Evolutionary conservation across 2,329 filamentous ascomycete species (phyloP).

Genomic region (Emericellopsis atlantica): DNA sequence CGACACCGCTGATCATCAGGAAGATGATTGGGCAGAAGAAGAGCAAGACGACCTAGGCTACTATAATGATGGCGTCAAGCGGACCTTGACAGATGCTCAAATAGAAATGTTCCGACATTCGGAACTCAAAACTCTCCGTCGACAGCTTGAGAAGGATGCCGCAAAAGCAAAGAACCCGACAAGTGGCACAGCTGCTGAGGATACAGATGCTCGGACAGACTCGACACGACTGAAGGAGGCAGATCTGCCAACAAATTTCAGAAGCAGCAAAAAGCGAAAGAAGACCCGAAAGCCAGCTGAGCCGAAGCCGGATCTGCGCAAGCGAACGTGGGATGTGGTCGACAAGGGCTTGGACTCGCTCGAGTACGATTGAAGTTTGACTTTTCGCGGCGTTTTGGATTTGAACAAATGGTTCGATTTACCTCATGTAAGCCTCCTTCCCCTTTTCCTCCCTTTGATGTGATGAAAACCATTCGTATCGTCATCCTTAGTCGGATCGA

Average conservation of each 20-base stretch:
- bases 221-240: constrained; percentile 5
- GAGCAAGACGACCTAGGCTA: constrained; percentile 65
- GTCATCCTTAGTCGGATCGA: constrained; percentile 90
- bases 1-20: constrained; percentile 23
- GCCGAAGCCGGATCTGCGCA: constrained; percentile 48
- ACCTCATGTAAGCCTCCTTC: background rate
- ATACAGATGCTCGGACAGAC: background rate
- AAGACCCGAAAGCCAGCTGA: constrained; percentile 26
- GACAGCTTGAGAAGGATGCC: constrained; percentile 27
- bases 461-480: constrained; percentile 82
- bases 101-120: constrained; percentile 84
- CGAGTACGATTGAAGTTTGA: constrained; percentile 39
- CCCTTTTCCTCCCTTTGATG: constrained; percentile 14
- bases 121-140: constrained; percentile 63
- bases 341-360: constrained; percentile 46
- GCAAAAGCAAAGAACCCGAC: background rate
- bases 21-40: constrained; percentile 41
- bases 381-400: no score
- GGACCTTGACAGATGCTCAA: constrained; percentile 84
- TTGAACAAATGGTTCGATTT: background rate
- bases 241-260: constrained; percentile 5
- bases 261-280: constrained; percentile 21
- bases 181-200: constrained; percentile 1
- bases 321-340: constrained; percentile 56
- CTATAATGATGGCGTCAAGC: constrained; percentile 75